phyloP scores from a whole-genome alignment of 495 filamentous ascomycete genomes.

The Neohortaea acidophila region DNA sequence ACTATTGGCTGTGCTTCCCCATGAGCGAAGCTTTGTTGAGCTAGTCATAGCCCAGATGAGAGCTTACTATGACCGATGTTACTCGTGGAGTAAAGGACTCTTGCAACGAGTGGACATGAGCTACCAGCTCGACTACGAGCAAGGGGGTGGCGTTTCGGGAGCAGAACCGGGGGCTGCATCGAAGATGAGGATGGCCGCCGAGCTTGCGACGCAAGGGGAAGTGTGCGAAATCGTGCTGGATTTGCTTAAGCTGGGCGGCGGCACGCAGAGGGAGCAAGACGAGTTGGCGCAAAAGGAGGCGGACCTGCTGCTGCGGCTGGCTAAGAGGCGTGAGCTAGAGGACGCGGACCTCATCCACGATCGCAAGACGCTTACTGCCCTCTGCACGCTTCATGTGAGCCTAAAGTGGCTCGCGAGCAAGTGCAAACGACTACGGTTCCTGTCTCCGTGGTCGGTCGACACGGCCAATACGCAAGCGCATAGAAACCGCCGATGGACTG shows the following conservation, averaged over 20 bases:
- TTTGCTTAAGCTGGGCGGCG: constrained; percentile 40
- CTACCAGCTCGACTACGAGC: constrained; percentile 23
- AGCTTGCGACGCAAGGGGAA: constrained; percentile 52
- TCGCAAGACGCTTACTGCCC: constrained; percentile 61
- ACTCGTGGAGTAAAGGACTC: constrained; percentile 66
- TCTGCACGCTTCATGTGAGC: constrained; percentile 85
- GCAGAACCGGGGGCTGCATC: too few species aligned
- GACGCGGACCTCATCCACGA: constrained; percentile 77
- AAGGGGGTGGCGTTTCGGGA: not conserved
- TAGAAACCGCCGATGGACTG: constrained; percentile 59
- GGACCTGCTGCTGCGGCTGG: constrained; percentile 45
- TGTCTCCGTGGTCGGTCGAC: constrained; percentile 37
- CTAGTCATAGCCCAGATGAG: constrained; percentile 80
- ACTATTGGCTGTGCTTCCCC: constrained; percentile 88
- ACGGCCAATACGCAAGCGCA: constrained; percentile 19
- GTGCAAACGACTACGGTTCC: constrained; percentile 57
- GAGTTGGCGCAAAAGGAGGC: constrained; percentile 43
- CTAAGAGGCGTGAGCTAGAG: constrained; percentile 48
- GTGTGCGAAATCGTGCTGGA: constrained; percentile 48
- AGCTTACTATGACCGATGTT: constrained; percentile 82
- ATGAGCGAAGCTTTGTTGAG: constrained; percentile 87
- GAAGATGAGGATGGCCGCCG: constrained; percentile 54
- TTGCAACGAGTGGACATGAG: constrained; percentile 38
- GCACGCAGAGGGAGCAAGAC: constrained; percentile 3
- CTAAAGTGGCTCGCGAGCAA: constrained; percentile 93